phyloP scores from a whole-genome alignment of 495 filamentous ascomycete species.

The Aspergillus biplanus region DNA sequence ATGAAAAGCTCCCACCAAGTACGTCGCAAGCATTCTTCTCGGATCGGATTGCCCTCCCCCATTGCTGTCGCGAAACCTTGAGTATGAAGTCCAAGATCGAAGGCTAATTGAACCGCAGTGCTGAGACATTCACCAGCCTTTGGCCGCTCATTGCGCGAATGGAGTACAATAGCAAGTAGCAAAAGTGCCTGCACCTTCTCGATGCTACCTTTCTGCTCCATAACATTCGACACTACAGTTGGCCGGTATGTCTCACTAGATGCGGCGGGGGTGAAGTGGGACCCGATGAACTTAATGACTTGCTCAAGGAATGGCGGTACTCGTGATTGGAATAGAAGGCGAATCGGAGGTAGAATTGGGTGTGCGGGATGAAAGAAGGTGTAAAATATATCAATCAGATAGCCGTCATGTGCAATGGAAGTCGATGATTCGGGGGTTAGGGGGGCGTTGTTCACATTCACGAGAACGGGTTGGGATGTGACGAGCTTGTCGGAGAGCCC shows the following conservation, averaged over 20 bases:
- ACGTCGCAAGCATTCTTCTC: constrained; percentile 77
- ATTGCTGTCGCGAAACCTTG: constrained; percentile 50
- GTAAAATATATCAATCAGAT: constrained; percentile 52
- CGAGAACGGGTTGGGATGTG: constrained; percentile 25
- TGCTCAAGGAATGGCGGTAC: constrained; percentile 46
- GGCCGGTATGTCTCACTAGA: constrained; percentile 47
- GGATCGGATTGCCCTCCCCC: constrained; percentile 53
- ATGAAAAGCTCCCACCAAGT: constrained; percentile 94
- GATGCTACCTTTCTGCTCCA: constrained; percentile 36
- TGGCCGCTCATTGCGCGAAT: constrained; percentile 70
- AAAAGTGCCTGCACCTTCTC: constrained; percentile 75
- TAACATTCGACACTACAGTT: constrained; percentile 37
- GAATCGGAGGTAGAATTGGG: constrained; percentile 46
- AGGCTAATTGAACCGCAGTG: constrained; percentile 67
- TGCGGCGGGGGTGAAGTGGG: constrained; percentile 47
- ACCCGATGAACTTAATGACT: constrained; percentile 51
- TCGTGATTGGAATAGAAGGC: constrained; percentile 31
- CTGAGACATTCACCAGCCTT: constrained; percentile 68
- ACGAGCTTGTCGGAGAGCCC: constrained; percentile 26
- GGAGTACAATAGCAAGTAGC: constrained; percentile 74
- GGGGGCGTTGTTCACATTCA: constrained; percentile 29
- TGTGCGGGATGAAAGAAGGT: constrained; percentile 51
- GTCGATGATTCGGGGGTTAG: constrained; percentile 49
- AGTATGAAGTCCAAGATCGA: constrained; percentile 76
- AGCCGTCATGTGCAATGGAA: constrained; percentile 41